Base-by-base conservation (phyloP, 129 eudicot species). In the Dittrichia graveolens region DNA sequence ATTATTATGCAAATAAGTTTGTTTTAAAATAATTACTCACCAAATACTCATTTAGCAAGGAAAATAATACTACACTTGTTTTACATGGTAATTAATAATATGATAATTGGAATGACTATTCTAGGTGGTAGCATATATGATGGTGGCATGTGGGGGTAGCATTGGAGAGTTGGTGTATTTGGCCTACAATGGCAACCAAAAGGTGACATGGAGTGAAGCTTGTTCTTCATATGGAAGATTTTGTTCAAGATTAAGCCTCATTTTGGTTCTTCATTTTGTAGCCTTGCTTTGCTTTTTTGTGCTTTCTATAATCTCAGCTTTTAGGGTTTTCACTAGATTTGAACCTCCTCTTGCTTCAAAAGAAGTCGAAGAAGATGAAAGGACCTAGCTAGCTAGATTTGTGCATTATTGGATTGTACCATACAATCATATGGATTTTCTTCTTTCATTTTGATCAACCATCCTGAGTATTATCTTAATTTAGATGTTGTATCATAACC, bases 181-280 rank as follows among this genome's bases (percentile, higher is more conserved):
- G 83, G 90, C 81, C 10, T 83, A 88, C 71, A 76, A 90, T 60
- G 99, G 99, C 15, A 91, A 83, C 82, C 85, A 49, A 50, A 65
- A 61, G 53, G 96, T 95, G 31, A 48, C 97, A 59, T 95, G 97
- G 99, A 90, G 99, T 88, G 86, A 86, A 79, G 99, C 91, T 19
- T 95, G 99, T 71, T 72, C 59, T 62, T 73, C 97, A 11, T 95
- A 82, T 83, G 96, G 96, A 15, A 90, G 44, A 8, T 90, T 95
- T 79, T 95, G 99, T 77, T 78, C 58, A 65, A 90, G 85, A 80
- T 49, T 95, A 65, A 81, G 79, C 53, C 35, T 88, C 58, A 84
- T 86, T 53, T 63, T 95, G 83, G 77, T 67, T 43, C 79, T 86
- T 62, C 87, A 95, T 66, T 78, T 82, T 44, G 70, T 95, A 55